phyloP scores from a whole-genome alignment of 176 grass and related monocot species.

The Ensete ventricosum region DNA sequence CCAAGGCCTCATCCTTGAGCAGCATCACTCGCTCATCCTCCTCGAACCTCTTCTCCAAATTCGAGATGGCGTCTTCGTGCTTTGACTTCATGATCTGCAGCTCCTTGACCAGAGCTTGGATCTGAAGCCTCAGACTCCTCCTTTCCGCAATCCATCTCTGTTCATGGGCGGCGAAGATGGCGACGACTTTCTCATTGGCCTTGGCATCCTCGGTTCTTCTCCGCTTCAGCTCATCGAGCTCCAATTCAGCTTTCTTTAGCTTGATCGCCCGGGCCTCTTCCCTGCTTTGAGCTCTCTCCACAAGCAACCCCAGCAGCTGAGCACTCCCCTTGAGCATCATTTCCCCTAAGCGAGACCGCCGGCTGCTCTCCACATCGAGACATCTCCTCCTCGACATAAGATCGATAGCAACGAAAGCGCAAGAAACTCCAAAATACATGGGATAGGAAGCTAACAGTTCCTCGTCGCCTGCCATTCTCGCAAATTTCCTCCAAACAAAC shows the following conservation, averaged over 20 bases:
- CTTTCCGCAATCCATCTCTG: constrained; percentile 60
- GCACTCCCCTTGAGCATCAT: constrained; percentile 26
- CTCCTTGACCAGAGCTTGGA: constrained; percentile 48
- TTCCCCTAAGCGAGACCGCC: constrained; percentile 27
- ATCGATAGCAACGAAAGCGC: constrained; percentile 37
- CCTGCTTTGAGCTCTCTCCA: constrained; percentile 14
- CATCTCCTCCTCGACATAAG: constrained; percentile 9
- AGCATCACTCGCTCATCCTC: constrained; percentile 25
- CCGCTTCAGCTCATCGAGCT: constrained; percentile 36
- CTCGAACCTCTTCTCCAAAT: constrained; percentile 36
- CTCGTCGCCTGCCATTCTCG: background rate
- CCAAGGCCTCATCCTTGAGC: constrained; percentile 37
- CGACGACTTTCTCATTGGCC: constrained; percentile 77
- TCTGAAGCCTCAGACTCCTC: constrained; percentile 45
- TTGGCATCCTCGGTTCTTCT: constrained; percentile 57
- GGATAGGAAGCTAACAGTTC: background rate
- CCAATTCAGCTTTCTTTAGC: constrained; percentile 22
- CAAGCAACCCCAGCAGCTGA: constrained; percentile 25
- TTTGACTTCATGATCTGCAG: constrained; percentile 30
- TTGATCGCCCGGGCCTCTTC: constrained; percentile 28
- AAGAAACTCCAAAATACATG: constrained; percentile 44
- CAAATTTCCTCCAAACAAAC: too few relatives aligned
- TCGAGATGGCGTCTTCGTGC: constrained; percentile 32
- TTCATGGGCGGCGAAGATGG: constrained; percentile 62
- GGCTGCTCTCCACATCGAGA: constrained; percentile 26